These are phyloP conservation scores for Globisporangium spinosum DNA, from an alignment of 352 stramenopile species.

Conservation along the genomic window DNA sequence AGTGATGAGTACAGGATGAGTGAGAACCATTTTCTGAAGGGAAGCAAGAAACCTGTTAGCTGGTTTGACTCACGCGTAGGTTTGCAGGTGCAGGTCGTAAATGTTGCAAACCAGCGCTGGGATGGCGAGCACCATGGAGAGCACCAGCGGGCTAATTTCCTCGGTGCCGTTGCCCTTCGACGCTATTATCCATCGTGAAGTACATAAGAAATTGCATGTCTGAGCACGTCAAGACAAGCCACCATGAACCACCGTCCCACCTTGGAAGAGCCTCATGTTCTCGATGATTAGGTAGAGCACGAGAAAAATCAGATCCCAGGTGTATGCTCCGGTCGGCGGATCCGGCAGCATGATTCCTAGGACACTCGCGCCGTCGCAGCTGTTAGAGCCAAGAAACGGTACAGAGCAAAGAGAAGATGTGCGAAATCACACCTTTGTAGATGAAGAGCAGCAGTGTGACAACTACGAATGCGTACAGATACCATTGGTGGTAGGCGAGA, in stretches of 20 bases:
- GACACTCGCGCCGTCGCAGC: constrained; percentile 14
- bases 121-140: constrained; percentile 48
- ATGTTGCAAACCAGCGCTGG: constrained; percentile 62
- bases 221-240: not conserved
- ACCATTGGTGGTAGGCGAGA: constrained; percentile 67
- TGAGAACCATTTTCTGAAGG: not conserved
- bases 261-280: constrained; percentile 64
- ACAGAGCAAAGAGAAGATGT: not conserved
- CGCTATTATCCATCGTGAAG: constrained; percentile 18
- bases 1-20: not conserved
- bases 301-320: constrained; percentile 62
- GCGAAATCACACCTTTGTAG: constrained; percentile 56
- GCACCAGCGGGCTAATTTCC: constrained; percentile 50
- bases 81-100: constrained; percentile 75
- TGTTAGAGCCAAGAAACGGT: not conserved
- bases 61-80: constrained; percentile 50
- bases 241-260: constrained; percentile 17
- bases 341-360: constrained; percentile 48
- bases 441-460: constrained; percentile 47
- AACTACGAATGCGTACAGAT: constrained; percentile 56
- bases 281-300: constrained; percentile 59
- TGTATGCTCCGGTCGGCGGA: constrained; percentile 42
- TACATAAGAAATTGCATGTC: not conserved
- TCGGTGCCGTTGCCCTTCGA: constrained; percentile 85
- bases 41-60: not conserved